Percentiles rank a stretch among this genome's conserved stretches.
These are phyloP conservation scores for Arthroderma uncinatum DNA, from an alignment of 2,329 filamentous ascomycete species.

Conservation along the genomic window DNA sequence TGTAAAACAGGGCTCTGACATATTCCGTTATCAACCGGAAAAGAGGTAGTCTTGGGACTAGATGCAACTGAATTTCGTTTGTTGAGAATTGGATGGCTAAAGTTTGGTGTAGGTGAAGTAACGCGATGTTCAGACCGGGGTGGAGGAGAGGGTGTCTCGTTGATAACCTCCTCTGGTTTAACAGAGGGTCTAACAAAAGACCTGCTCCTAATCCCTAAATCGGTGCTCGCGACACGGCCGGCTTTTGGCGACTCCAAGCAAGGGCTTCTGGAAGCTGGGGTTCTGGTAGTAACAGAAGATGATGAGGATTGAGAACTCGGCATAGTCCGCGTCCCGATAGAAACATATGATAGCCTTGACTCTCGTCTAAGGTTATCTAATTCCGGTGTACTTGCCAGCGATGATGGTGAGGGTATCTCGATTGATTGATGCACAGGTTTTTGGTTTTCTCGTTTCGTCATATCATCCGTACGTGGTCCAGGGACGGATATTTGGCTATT, in stretches of 20 bases:
- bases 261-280: not conserved
- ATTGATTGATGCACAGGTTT: slow-evolving; percentile 16
- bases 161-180: slow-evolving; percentile 8
- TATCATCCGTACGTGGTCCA: slow-evolving; percentile 2
- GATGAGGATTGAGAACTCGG: slow-evolving; percentile 19
- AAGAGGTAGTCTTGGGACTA: slow-evolving; percentile 2
- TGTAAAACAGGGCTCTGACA: not conserved
- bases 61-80: slow-evolving; percentile 23
- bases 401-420: slow-evolving; percentile 18
- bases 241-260: slow-evolving; percentile 7
- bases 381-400: slow-evolving; percentile 15
- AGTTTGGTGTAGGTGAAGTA: slow-evolving; percentile 28
- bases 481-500: not conserved
- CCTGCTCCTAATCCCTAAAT: slow-evolving; percentile 1
- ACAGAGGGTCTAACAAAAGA: slow-evolving; percentile 4
- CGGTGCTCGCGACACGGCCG: not conserved
- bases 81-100: slow-evolving; percentile 34
- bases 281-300: slow-evolving; percentile 21
- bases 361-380: slow-evolving; percentile 16
- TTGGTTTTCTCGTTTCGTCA: slow-evolving; percentile 14
- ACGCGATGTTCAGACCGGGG: slow-evolving; percentile 20
- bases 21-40: not conserved
- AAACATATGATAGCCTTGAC: slow-evolving; percentile 18
- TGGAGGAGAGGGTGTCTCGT: slow-evolving; percentile 18
- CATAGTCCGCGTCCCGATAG: slow-evolving; percentile 18